A percentile compares a stretch with the other conserved stretches of the same genome.
These are phyloP conservation scores for Diutina mesorugosa DNA, from an alignment of 1,139 yeast genomes.

Conservation along the genomic window DNA sequence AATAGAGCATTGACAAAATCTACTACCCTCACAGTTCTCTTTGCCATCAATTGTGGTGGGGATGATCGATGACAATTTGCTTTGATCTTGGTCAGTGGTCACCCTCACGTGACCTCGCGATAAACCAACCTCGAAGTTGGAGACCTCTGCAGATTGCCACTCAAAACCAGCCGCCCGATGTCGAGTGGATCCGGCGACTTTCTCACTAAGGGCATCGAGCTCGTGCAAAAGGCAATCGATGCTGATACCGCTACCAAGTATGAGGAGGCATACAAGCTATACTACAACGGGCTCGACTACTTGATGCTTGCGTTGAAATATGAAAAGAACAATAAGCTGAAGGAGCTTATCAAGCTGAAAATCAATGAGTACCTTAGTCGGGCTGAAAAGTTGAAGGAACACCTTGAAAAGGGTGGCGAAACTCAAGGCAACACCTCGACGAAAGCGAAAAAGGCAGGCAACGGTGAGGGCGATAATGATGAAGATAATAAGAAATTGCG, in stretches of 20 bases:
- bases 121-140: neutral
- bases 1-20: no score
- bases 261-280: constrained; percentile 88
- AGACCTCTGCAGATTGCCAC: neutral
- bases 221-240: constrained; percentile 89
- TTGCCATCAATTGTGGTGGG: no score
- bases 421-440: constrained; percentile 29
- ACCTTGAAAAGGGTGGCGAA: constrained; percentile 48
- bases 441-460: constrained; percentile 6
- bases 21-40: no score
- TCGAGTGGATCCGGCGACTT: constrained; percentile 37
- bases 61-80: no score
- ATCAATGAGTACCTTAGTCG: constrained; percentile 85
- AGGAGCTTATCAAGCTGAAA: constrained; percentile 78
- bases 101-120: neutral
- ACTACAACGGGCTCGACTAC: constrained; percentile 89
- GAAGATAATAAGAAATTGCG: constrained; percentile 79
- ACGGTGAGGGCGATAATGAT: constrained; percentile 30
- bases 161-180: neutral
- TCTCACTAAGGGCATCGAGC: constrained; percentile 82
- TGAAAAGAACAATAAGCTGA: constrained; percentile 83
- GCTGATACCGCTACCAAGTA: constrained; percentile 86
- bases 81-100: no score
- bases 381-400: constrained; percentile 91
- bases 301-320: constrained; percentile 92